Base-by-base conservation (phyloP, 345 rosid genomes). In the Rhizophora apiculata region DNA sequence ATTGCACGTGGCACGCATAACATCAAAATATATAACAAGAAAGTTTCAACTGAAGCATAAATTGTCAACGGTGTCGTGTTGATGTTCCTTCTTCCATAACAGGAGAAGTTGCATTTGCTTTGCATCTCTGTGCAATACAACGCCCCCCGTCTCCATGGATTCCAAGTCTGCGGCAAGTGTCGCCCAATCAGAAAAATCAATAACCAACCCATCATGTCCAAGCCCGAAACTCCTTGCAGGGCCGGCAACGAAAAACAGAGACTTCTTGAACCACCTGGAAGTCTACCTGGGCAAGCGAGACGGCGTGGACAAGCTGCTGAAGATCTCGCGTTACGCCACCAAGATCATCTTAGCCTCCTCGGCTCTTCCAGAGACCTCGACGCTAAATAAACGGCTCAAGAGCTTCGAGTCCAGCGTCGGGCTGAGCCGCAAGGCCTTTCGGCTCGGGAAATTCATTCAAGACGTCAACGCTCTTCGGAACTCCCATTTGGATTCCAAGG, bases 341-440 rank as follows among this genome's bases (percentile, higher is more conserved):
- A 94, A 91, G 81, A 88, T 94, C 86, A 76, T 91, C 66, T 78
- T 94, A 58, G 74, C 93, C 72, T 82, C 96, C 67, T 84, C 92
- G 0, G 69, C 78, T 48, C 79, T 85, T 68, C 84, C 88, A 20
- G 89, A 87, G 70, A 21, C 85, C 59, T 76, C 64, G 13, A 64
- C 82, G 59, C 46, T 89, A 48, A 71, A 53, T 10, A 49, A 26
- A 39, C 82, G 89, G 1, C 87, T 94, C 72, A 87, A 84, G 81
- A 79, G 79, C 82, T 94, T 94, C 84, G 98, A 94, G 68, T 89
- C 98, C 10, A 91, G 91, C 62, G 96, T 91, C 46, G 98, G 97
- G n/a, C 80, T 94, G 39, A 94, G 96, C 60, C 98, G 97, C 39
- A 94, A 94, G 80, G 98, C 98, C 36, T 94, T 94, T 72, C 93